phyloP scores from a whole-genome alignment of 257 asterid species.

The Solanum ossicruentum region DNA sequence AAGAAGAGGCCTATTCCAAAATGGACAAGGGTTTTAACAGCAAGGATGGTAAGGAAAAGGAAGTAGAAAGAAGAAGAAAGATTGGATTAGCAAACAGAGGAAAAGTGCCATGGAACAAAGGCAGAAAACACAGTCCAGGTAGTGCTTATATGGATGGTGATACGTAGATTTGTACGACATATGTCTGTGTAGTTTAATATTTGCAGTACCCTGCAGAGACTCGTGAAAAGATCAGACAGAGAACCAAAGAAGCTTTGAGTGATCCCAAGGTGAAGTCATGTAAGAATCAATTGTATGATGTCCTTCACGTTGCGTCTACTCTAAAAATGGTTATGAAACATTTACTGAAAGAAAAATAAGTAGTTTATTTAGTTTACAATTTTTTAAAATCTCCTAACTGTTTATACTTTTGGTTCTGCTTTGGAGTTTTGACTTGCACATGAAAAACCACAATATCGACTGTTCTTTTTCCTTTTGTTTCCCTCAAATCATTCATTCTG shows the following conservation, averaged over 20 bases:
- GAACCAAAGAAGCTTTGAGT: conserved; percentile 82
- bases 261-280: conserved; percentile 99
- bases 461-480: neutral
- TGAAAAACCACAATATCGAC: neutral
- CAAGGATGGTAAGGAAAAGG: conserved; percentile 16
- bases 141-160: neutral
- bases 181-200: neutral
- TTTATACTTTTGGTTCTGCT: neutral
- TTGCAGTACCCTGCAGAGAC: conserved; percentile 41
- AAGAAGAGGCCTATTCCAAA: neutral
- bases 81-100: conserved; percentile 57
- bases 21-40: neutral
- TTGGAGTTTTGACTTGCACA: neutral
- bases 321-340: neutral
- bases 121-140: conserved; percentile 77
- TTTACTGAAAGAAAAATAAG: neutral
- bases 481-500: neutral
- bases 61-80: conserved; percentile 20
- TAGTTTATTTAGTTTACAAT: neutral
- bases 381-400: neutral
- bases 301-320: neutral
- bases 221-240: conserved; percentile 53
- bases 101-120: conserved; percentile 88
- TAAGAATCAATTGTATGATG: conserved; percentile 38
- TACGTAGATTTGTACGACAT: neutral